Evolutionary conservation across 768 basidiomycete genomes (phyloP), one percentile per base, ranked within the genome.

Genomic region (Hericium alpestre): DNA sequence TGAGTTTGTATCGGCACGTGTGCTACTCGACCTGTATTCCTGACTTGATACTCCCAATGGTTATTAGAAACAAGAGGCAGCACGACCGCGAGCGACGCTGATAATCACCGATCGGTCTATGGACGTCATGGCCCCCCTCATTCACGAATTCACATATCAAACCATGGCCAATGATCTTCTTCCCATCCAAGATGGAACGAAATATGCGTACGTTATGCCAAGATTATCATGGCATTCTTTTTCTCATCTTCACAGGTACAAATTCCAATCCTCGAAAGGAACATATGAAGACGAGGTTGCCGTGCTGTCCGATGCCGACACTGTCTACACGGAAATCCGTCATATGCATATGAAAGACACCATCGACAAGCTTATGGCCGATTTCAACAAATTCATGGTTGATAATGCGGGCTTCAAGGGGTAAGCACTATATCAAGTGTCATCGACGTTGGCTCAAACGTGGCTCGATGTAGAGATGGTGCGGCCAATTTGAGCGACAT

Each of bases 331-430:
- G 38, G 83, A 86, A 47, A 82, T 97, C 56, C 85, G 95, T 58
- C 96, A 98, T 68, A 84, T 96, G 83, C 96, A 99, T 70, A 99
- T 99, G 93, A 84, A 90, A 51, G 96, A 99, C 72, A 90, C 94
- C 1, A 94, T 98, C 64, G 92, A 97, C 74, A 96, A 91, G 70
- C 78, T 99, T 51, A 95, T 96, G 88, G 80, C 79, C 13, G 92
- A 97, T 72, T 98, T 99, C 71, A 93, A 92, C 68, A 84, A 87
- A 65, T 98, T 98, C 68, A 76, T 94, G 69, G 81, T 85, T 65
- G 96, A 98, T 63, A 90, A 98, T 68, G 92, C 92, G 1, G 94
- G 92, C 0, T 96, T 96, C 71, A 87, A 89, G 65, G 90, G 92
- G 87, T 92, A 65, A 55, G 80, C 20, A 38, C 18, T 39, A 7